Percentiles rank a stretch among this genome's conserved stretches.
Evolutionary conservation across 1,284 basidiomycete species (phyloP).

Genomic region (Papiliotrema fonsecae): DNA sequence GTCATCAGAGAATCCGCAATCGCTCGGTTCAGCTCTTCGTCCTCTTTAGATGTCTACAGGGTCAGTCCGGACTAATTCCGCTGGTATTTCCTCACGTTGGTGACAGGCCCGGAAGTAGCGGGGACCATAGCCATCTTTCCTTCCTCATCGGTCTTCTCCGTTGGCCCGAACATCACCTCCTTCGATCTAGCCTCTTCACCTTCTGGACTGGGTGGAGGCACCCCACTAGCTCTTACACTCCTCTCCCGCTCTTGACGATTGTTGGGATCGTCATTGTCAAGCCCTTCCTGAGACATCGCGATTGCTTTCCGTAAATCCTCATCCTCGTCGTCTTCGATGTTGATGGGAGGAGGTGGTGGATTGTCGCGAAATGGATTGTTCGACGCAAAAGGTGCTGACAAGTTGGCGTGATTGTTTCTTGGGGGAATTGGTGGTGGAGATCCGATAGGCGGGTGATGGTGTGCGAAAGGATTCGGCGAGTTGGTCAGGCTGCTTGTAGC

Average conservation of each 20-base stretch:
- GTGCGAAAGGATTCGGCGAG: background rate
- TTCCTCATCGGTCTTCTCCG: conserved; percentile 29
- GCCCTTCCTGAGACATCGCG: conserved; percentile 11
- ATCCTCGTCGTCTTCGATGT: conserved; percentile 17
- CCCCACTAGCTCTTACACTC: conserved; percentile 32
- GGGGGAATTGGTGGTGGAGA: background rate
- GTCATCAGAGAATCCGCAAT: conserved; percentile 45
- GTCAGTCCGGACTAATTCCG: background rate
- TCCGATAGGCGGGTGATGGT: background rate
- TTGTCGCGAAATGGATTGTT: conserved; percentile 23
- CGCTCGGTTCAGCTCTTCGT: conserved; percentile 40
- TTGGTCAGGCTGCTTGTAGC: background rate
- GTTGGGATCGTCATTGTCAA: conserved; percentile 8
- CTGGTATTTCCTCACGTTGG: background rate
- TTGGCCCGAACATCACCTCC: conserved; percentile 34
- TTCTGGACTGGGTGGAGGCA: conserved; percentile 37
- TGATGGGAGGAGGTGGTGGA: conserved; percentile 16
- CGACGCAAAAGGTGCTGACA: conserved; percentile 16
- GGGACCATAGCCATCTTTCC: conserved; percentile 29
- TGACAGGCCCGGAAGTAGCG: background rate
- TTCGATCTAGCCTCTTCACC: conserved; percentile 3
- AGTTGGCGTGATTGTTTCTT: conserved; percentile 3
- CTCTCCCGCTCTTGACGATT: conserved; percentile 24
- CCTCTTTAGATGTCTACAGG: background rate
- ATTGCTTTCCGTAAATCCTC: conserved; percentile 21